Evolutionary conservation across 371 early-diverging fungal genomes (phyloP), one percentile per base, ranked within the genome.

Genomic region (Umbelopsis sp.): DNA sequence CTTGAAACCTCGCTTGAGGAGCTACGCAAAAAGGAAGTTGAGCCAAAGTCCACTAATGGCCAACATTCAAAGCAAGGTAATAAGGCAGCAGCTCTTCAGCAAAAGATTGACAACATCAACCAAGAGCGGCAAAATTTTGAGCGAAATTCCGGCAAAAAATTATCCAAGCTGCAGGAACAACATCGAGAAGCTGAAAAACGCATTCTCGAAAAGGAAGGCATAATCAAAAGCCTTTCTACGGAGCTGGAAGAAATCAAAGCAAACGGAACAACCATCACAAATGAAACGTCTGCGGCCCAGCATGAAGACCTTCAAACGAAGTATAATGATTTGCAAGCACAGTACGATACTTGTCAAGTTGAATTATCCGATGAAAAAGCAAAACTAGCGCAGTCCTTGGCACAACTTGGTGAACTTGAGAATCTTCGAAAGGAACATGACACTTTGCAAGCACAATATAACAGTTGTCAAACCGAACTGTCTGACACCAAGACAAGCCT

Each of bases 111-210:
- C n/a, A 57, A 57, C 6, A 57, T 29, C 57, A 57, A 57, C 35
- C 57, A 57, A 35, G 57, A 57, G 29, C 29, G 57, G 12, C 57
- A 57, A 5, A 57, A 57, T 35, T 29, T 35, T n/a, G 57, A 57
- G 29, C 29, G 35, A 5, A 57, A 57, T 35, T 57, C 57, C 29
- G 5, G 11, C 37, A 57, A 57, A 29, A 57, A 57, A 37, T 18
- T 57, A 8, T 5, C 57, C 5, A 57, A 57, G 18, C 16, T 57
- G 35, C 57, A 57, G 18, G 57, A 57, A 18, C 57, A 57, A 57
- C 37, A 29, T 11, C 11, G 35, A 18, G 35, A 18, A 35, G 57
- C 57, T 35, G 57, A 57, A 16, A 18, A 57, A 57, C 57, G 35
- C 18, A 35, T 35, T 6, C 9, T 18, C 18, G 57, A 32, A 29